These are phyloP conservation scores for Nigrospora sphaerica DNA, from an alignment of 2,329 filamentous ascomycete genomes.

Conservation along the genomic window DNA sequence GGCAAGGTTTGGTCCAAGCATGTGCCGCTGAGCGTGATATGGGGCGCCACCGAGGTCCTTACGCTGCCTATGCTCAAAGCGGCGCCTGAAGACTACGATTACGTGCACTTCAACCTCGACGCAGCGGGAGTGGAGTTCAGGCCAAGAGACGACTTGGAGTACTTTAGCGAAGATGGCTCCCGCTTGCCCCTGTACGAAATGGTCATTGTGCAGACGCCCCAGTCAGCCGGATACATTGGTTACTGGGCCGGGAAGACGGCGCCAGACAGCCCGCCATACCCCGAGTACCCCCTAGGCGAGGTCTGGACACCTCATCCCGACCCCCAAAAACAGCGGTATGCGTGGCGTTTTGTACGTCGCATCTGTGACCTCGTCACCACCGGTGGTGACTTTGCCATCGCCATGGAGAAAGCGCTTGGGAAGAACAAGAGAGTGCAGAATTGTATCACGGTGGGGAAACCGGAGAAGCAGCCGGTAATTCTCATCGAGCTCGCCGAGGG, in stretches of 20 bases:
- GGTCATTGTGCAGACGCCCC: neutral
- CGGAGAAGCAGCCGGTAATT: neutral
- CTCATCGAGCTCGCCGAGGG: slow-evolving; percentile 4
- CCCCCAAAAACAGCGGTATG: slow-evolving; percentile 1
- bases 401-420: slow-evolving; percentile 2
- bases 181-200: slow-evolving; percentile 4
- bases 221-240: neutral
- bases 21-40: neutral
- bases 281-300: slow-evolving; percentile 2
- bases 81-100: slow-evolving; percentile 5
- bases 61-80: slow-evolving; percentile 2
- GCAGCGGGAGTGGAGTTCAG: slow-evolving; percentile 1
- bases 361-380: slow-evolving; percentile 1
- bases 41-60: slow-evolving; percentile 2
- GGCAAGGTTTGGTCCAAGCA: slow-evolving; percentile 4
- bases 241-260: slow-evolving; percentile 1
- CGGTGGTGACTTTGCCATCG: slow-evolving; percentile 2
- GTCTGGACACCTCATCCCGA: slow-evolving; percentile 7
- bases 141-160: slow-evolving; percentile 2
- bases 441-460: neutral
- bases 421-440: slow-evolving; percentile 5
- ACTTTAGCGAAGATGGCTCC: slow-evolving; percentile 4
- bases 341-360: slow-evolving; percentile 5
- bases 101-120: slow-evolving; percentile 2
- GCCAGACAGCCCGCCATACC: slow-evolving; percentile 1